Conservation (phyloP, 1,284 basidiomycete genomes). For the Apiotrichum mycotoxinovorans region DNA sequence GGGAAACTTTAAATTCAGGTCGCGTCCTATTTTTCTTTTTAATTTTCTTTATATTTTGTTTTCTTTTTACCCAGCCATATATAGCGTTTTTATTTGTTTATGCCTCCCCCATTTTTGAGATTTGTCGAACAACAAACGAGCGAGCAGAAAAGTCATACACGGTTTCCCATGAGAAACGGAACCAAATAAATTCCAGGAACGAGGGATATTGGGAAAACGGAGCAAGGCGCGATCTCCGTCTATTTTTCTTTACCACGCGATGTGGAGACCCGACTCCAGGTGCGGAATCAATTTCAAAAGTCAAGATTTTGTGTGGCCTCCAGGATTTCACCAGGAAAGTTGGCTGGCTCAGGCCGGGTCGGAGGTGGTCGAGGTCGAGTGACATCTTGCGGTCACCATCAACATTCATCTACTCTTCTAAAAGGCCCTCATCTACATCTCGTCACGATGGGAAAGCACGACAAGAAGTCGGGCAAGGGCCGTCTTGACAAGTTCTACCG, state of each 20-base stretch:
- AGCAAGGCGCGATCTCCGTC: no score
- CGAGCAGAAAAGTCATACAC: background rate
- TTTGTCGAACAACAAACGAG: no score
- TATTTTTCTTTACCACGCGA: no score
- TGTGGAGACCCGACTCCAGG: no score
- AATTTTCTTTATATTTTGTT: background rate
- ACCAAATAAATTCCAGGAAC: background rate
- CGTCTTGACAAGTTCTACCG: constrained; percentile 93
- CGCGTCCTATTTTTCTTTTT: no score
- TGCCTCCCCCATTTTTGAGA: background rate
- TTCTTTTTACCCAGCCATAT: no score
- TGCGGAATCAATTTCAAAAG: background rate
- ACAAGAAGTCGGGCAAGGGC: constrained; percentile 66
- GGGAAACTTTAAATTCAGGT: no score
- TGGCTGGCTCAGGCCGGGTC: no score
- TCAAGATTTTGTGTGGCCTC: background rate
- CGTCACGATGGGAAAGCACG: constrained; percentile 50
- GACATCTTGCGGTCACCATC: background rate
- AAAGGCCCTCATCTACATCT: background rate
- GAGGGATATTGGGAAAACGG: no score
- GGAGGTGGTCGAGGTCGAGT: no score
- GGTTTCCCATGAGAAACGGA: background rate
- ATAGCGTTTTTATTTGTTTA: background rate
- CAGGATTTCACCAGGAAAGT: background rate
- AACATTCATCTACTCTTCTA: background rate